Base-by-base conservation (phyloP, 805 yeast genomes). In the Cephaloascus fragrans region DNA sequence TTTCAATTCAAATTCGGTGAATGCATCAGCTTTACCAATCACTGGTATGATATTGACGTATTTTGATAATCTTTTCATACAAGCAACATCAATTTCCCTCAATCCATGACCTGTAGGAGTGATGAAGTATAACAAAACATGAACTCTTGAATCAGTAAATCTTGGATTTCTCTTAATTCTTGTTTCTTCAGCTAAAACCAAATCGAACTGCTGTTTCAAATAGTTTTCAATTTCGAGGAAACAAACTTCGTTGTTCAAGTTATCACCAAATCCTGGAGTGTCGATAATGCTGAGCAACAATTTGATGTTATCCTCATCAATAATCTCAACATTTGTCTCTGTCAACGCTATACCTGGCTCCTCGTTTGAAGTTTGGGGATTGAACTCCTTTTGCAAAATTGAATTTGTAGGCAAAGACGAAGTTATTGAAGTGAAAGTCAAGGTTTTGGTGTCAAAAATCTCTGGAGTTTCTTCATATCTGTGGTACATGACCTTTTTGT, bases 11-110 rank as follows among this genome's bases (percentile, higher is more conserved):
- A 70, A 55, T 18, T 68, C 69, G 0, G 95, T 85, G 47, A 86
- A 66, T 2, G 86, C 69, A 56, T 89, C 97, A 3, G 95, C 79
- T 51, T 84, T 82, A 29, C 84, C 75, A 41, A 89, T 74, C 19
- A 88, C 78, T 2, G 97, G 96, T 34, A 89, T 75, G 19, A 90
- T 71, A 60, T 89, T 89, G 17, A 84, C 95, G 46, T 79, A 75
- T 18, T 74, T 68, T 14, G 89, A 74, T 38, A 89, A 67, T 36
- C 71, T 66, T 47, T 68, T 75, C 81, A 89, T 83, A 39, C 84
- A 68, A 45, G 71, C 73, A 29, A 83, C 67, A 55, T 90, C 97
- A 41, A 83, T 53, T 54, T 83, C 90, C 43, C 83, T 66, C 45
- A 83, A 65, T 2, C 90, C 89, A 55, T 83, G 93, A 15, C 94